Base-by-base conservation (phyloP, 768 basidiomycete genomes). In the Hemileccinum rubropunctum region DNA sequence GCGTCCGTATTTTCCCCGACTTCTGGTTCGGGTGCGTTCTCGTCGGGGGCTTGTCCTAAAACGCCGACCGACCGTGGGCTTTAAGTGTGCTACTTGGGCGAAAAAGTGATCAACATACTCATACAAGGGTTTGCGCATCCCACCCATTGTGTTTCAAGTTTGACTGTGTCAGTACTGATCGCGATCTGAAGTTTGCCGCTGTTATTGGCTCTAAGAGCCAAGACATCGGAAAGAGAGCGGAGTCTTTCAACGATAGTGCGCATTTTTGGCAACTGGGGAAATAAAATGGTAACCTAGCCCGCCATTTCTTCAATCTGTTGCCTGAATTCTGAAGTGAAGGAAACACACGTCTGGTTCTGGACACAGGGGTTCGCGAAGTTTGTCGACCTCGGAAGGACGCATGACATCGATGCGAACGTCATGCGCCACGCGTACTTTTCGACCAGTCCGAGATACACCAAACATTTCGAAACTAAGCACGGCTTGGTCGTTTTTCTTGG, bases 361-460 rank as follows among this genome's bases (percentile, higher is more conserved):
- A 61, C 91, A 94, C 57, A 89, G 66, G 2, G 92, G 92, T 63
- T 94, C 92, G 23, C 72, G 76, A 48, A 94, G 75, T 52, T 75
- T 80, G 17, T 78, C 82, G 11, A 88, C 80, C 50, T 94, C 92
- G 0, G 73, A 71, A 1, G 86, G 86, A 49, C 81, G 81, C 80
- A 91, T 77, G 9, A 95, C 83, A 43, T 88, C 87, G 49, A 94
- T 87, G 56, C 79, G 78, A 26, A 94, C 88, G 59, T 93, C 91
- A 62, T 95, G 91, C 0, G 79, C 73, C 18, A 94, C 80, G 39
- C 78, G 76, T 35, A 91, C 77, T 37, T 67, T 74, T 51, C 82
- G 74, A 6, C 88, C 88, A 26, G 79, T 73, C n/a, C 81, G 72
- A 10, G 82, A 84, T 45, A 79, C 68, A 0, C 82, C 83, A 38